Conservation (phyloP, 768 basidiomycete species). For the Strobilomyces dryophilus region DNA sequence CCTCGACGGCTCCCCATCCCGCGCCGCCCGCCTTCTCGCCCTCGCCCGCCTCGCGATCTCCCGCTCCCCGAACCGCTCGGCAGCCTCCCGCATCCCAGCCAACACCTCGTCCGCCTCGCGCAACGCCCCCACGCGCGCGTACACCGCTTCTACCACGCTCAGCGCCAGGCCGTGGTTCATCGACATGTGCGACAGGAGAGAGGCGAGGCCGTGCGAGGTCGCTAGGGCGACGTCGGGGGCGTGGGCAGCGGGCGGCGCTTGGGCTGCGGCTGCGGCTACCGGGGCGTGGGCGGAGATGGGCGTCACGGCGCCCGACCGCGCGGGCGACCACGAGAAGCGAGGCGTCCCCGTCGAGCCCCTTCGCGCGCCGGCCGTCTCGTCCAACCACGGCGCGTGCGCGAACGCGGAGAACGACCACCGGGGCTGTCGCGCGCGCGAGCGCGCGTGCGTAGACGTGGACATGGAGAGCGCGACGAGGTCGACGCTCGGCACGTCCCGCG, state of each 20-base stretch:
- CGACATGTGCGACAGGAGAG: constrained; percentile 38
- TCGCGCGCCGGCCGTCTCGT: neutral
- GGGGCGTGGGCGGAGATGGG: neutral
- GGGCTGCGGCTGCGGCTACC: rapidly evolving
- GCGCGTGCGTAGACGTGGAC: constrained; percentile 2
- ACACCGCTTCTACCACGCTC: constrained; percentile 39
- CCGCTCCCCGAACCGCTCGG: constrained; percentile 26
- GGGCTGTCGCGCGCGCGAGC: constrained; percentile 3
- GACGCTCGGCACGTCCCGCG: constrained; percentile 16
- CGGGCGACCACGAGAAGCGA: neutral
- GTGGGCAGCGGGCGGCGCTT: constrained; percentile 2
- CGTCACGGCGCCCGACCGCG: neutral
- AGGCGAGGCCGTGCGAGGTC: constrained; percentile 26
- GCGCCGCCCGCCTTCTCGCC: neutral
- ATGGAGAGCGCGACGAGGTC: constrained; percentile 19
- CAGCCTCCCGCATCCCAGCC: constrained; percentile 35
- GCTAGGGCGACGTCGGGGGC: constrained; percentile 13
- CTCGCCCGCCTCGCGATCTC: constrained; percentile 8
- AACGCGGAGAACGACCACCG: constrained; percentile 17
- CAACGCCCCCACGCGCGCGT: constrained; percentile 32
- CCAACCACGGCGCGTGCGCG: constrained; percentile 1
- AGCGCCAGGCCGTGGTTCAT: constrained; percentile 42
- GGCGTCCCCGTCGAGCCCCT: neutral
- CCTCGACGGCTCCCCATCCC: neutral
- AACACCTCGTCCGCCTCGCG: constrained; percentile 37